phyloP scores from a whole-genome alignment of 139 green algal species.

The Coccomyxa sp. region DNA sequence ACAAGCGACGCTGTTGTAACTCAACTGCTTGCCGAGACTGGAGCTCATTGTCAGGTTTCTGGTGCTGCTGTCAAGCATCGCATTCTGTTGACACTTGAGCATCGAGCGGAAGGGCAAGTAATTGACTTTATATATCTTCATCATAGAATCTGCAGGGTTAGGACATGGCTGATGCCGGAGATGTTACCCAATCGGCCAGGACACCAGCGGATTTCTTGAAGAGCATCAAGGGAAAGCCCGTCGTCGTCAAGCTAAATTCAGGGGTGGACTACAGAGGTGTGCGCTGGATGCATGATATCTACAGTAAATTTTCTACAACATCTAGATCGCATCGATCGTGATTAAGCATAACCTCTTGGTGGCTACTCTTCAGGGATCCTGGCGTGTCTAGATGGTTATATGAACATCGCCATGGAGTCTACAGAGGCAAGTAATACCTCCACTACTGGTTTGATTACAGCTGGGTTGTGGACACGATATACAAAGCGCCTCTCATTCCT shows the following conservation, averaged over 20 bases:
- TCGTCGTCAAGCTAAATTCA: slow-evolving; percentile 97
- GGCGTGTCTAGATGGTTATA: slow-evolving; percentile 98
- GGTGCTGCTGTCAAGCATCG: no score
- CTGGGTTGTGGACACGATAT: not conserved
- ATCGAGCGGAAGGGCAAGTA: no score
- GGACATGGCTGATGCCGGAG: not conserved
- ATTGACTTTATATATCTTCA: no score
- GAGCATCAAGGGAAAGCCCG: slow-evolving; percentile 90
- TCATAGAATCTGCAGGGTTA: no score
- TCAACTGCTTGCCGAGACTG: no score
- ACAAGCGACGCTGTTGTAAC: no score
- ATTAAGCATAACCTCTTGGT: not conserved
- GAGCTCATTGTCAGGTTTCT: no score
- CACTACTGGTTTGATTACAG: not conserved
- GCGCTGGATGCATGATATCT: not conserved
- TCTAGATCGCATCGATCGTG: not conserved
- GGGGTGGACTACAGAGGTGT: slow-evolving; percentile 96
- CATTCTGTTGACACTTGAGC: no score
- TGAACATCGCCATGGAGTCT: slow-evolving; percentile 99
- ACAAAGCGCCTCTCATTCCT: no score
- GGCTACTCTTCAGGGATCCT: slow-evolving; percentile 73
- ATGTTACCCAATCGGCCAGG: slow-evolving; percentile 17
- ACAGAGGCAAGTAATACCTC: slow-evolving; percentile 71
- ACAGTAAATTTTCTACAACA: no score
- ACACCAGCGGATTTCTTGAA: slow-evolving; percentile 88